A percentile compares a stretch with the other conserved stretches of the same genome.
phyloP scores from a whole-genome alignment of 176 grass and related monocot genomes.

The Musa acuminata region DNA sequence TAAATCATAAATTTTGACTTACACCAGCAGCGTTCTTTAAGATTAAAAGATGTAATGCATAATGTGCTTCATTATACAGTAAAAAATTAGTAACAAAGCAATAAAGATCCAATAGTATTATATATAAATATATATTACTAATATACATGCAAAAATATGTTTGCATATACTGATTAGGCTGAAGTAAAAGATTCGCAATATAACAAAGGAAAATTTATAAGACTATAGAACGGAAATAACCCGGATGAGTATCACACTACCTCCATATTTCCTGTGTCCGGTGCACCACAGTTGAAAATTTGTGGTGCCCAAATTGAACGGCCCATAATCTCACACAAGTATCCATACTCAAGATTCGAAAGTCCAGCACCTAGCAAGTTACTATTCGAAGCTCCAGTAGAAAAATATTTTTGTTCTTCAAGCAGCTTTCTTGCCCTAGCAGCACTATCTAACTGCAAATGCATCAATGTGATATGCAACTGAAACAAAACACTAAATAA shows the following conservation, averaged over 20 bases:
- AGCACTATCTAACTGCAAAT: conserved; percentile 81
- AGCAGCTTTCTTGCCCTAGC: conserved; percentile 75
- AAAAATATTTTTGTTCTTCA: conserved; percentile 25
- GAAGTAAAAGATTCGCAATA: background rate
- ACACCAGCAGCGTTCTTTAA: no score
- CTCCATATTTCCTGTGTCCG: conserved; percentile 98
- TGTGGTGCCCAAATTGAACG: conserved; percentile 85
- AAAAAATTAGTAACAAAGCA: no score
- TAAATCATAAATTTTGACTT: no score
- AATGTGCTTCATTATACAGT: no score
- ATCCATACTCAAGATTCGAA: conserved; percentile 96
- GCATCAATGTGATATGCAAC: conserved; percentile 24
- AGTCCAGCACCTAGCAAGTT: conserved; percentile 69
- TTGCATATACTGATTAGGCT: background rate
- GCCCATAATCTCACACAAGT: conserved; percentile 94
- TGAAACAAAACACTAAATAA: background rate
- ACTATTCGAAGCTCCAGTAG: conserved; percentile 31
- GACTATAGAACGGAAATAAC: background rate
- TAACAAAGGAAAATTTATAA: background rate
- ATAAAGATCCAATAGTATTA: no score
- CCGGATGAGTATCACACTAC: conserved; percentile 16
- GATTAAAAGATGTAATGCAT: no score
- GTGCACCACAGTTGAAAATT: conserved; percentile 90
- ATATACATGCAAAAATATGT: no score
- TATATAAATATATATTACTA: no score